phyloP scores from a whole-genome alignment of 2,329 filamentous ascomycete genomes.

The Penicillium fuscoglaucum region DNA sequence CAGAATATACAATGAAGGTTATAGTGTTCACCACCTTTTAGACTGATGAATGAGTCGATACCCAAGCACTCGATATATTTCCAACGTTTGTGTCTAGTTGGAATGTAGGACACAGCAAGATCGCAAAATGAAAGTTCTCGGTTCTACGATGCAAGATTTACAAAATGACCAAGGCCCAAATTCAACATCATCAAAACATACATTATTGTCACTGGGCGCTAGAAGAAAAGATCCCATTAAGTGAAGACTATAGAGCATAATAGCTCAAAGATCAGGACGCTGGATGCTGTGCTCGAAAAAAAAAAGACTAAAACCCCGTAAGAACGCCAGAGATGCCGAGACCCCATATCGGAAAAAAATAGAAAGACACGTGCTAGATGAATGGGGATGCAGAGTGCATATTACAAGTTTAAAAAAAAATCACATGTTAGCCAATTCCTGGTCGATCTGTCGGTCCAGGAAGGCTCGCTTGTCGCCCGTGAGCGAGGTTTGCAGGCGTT shows the following conservation, averaged over 20 bases:
- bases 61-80: neutral
- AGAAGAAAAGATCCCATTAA: slow-evolving; percentile 4
- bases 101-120: neutral
- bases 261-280: slow-evolving; percentile 7
- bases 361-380: slow-evolving; percentile 12
- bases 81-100: too few species aligned
- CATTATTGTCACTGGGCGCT: slow-evolving; percentile 6
- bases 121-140: neutral
- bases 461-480: slow-evolving; percentile 82
- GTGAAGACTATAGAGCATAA: slow-evolving; percentile 2
- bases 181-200: slow-evolving; percentile 3
- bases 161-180: neutral
- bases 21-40: too few species aligned
- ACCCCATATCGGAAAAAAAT: slow-evolving; percentile 3
- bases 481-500: slow-evolving; percentile 86
- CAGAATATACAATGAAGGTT: too few species aligned
- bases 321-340: slow-evolving; percentile 29
- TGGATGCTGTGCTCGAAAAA: slow-evolving; percentile 10
- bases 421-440: slow-evolving; percentile 90
- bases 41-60: neutral
- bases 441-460: slow-evolving; percentile 90
- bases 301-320: slow-evolving; percentile 4
- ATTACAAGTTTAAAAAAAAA: slow-evolving; percentile 16
- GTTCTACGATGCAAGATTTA: neutral
- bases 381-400: slow-evolving; percentile 16